These are phyloP conservation scores for Discostella stelligeroides DNA, from an alignment of 108 stramenopile genomes.

Conservation along the genomic window DNA sequence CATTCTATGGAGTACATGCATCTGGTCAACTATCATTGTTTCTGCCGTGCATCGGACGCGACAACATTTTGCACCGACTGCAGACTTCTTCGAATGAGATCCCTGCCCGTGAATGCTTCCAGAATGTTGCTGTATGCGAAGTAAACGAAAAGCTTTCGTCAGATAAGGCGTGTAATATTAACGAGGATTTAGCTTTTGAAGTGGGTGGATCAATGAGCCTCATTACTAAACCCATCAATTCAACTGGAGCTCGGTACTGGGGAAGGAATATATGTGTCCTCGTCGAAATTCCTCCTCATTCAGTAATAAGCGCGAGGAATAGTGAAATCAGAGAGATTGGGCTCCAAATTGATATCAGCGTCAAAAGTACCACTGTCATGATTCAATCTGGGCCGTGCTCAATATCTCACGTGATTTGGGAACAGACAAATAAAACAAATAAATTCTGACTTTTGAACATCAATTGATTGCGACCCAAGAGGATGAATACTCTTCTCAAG, in stretches of 20 bases:
- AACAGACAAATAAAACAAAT: constrained; percentile 27
- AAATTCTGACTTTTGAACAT: neutral
- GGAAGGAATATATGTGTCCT: constrained; percentile 61
- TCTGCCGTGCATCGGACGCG: constrained; percentile 49
- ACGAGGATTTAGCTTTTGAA: constrained; percentile 45
- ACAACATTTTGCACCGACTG: constrained; percentile 6
- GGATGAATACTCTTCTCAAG: neutral
- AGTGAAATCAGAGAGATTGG: constrained; percentile 34
- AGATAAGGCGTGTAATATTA: constrained; percentile 46
- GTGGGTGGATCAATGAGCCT: constrained; percentile 54
- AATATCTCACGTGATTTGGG: constrained; percentile 72
- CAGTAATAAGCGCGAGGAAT: constrained; percentile 33
- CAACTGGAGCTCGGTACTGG: constrained; percentile 54
- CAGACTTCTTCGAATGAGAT: neutral
- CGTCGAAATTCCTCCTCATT: constrained; percentile 39
- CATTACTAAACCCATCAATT: constrained; percentile 25
- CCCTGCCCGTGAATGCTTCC: constrained; percentile 40
- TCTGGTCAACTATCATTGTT: constrained; percentile 53
- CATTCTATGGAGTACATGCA: constrained; percentile 61
- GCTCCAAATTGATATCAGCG: constrained; percentile 39
- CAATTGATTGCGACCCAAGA: neutral
- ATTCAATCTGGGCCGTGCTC: constrained; percentile 61
- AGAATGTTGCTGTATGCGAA: constrained; percentile 63
- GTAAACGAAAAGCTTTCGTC: constrained; percentile 66
- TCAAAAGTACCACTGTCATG: constrained; percentile 43